Evolutionary conservation across 257 asterid species (phyloP).

Genomic region (Fraxinus anomala): DNA sequence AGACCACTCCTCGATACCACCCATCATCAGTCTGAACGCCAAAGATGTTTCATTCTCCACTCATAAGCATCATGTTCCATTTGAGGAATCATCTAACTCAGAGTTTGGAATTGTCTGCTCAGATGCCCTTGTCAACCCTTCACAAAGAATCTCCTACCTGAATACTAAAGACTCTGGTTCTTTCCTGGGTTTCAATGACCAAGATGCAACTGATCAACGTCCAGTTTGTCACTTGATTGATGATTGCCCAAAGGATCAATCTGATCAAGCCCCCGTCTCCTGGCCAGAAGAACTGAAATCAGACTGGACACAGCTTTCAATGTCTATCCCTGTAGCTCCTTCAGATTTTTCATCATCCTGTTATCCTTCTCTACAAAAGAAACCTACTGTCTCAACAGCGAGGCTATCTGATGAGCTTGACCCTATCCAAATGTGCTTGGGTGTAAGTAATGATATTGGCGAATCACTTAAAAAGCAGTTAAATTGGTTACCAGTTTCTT

Average conservation of each 20-base stretch:
- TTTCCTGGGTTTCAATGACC: constrained; percentile 40
- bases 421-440: constrained; percentile 64
- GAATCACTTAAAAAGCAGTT: constrained; percentile 46
- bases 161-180: constrained; percentile 42
- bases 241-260: constrained; percentile 58
- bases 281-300: constrained; percentile 36
- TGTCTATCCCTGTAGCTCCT: constrained; percentile 69
- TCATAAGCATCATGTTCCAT: constrained; percentile 50
- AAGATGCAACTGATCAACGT: constrained; percentile 43
- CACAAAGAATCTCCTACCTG: constrained; percentile 56
- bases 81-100: constrained; percentile 40
- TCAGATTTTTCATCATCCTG: constrained; percentile 63
- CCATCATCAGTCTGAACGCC: no score
- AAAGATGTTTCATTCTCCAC: constrained; percentile 28
- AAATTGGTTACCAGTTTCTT: constrained; percentile 63
- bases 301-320: constrained; percentile 90
- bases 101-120: constrained; percentile 69
- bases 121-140: constrained; percentile 66
- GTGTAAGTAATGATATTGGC: constrained; percentile 31
- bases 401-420: constrained; percentile 55
- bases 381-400: constrained; percentile 41
- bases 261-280: no score
- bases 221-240: constrained; percentile 62
- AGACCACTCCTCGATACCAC: constrained; percentile 30
- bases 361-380: constrained; percentile 36